Evolutionary conservation across 2,329 filamentous ascomycete species (phyloP).

Genomic region (Xylaria sp.): DNA sequence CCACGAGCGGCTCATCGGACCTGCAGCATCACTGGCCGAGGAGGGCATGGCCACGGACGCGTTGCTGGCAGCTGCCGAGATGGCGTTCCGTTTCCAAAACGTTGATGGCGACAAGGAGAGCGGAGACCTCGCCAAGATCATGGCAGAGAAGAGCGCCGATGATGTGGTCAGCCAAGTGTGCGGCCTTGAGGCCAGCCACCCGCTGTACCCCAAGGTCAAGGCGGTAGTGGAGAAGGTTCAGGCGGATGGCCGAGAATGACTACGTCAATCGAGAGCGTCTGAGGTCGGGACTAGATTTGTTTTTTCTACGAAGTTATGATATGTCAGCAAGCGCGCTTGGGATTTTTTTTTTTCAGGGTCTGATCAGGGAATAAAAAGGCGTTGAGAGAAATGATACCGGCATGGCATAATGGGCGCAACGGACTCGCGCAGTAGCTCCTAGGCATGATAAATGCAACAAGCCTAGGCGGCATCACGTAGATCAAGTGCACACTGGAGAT

Average conservation of each 20-base stretch:
- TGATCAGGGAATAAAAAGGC: constrained; percentile 43
- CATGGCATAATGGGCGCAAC: constrained; percentile 38
- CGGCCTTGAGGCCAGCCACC: constrained; percentile 79
- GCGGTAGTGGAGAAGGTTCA: constrained; percentile 87
- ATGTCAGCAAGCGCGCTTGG: constrained; percentile 43
- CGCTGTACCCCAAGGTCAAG: constrained; percentile 79
- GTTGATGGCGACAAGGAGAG: constrained; percentile 93
- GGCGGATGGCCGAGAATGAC: constrained; percentile 64
- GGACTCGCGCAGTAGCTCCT: constrained; percentile 30
- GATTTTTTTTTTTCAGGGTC: constrained; percentile 34
- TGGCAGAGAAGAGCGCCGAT: constrained; percentile 77
- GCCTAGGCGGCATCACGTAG: constrained; percentile 23
- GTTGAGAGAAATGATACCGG: constrained; percentile 44
- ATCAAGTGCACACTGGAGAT: constrained; percentile 27
- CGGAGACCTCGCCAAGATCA: constrained; percentile 82
- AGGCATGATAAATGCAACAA: constrained; percentile 7
- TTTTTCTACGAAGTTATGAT: constrained; percentile 45
- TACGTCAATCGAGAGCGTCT: constrained; percentile 20
- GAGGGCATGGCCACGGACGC: constrained; percentile 75
- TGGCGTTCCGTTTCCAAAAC: constrained; percentile 95
- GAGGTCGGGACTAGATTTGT: constrained; percentile 33
- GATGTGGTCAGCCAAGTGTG: constrained; percentile 84
- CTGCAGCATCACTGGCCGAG: constrained; percentile 89
- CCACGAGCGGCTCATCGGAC: constrained; percentile 95
- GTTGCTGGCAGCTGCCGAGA: constrained; percentile 85